phyloP scores from a whole-genome alignment of 805 yeast species.

The Yamadazyma phyllophila region DNA sequence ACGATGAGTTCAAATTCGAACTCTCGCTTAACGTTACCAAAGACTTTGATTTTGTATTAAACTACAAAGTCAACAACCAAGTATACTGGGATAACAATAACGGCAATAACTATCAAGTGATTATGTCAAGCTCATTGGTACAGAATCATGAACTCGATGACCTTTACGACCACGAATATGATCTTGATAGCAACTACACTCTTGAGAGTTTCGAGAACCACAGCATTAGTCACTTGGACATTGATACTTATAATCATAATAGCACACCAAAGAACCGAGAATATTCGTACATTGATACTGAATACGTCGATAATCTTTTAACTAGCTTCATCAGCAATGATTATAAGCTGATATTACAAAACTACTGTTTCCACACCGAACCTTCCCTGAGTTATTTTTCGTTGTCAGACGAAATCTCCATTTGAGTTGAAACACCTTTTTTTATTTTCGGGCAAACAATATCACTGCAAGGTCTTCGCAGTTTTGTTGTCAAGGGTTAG shows the following conservation, averaged over 20 bases:
- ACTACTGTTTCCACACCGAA: conserved; percentile 12
- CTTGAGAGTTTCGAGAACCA: background rate
- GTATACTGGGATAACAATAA: conserved; percentile 41
- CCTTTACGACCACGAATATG: conserved; percentile 1
- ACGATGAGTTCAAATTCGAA: conserved; percentile 50
- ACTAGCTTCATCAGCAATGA: conserved; percentile 7
- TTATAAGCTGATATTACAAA: conserved; percentile 10
- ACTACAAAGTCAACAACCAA: conserved; percentile 27
- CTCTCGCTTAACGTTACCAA: conserved; percentile 28
- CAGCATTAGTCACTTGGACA: background rate
- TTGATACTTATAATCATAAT: background rate
- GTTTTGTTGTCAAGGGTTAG: background rate
- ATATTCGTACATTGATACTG: conserved; percentile 5
- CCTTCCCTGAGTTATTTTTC: conserved; percentile 12
- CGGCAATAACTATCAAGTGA: conserved; percentile 26
- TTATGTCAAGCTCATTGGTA: conserved; percentile 7
- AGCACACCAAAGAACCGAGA: background rate
- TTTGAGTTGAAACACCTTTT: background rate
- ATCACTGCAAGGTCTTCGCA: background rate
- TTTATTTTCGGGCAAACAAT: background rate
- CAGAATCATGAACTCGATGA: conserved; percentile 3
- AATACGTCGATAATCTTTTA: conserved; percentile 9
- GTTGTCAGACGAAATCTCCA: conserved; percentile 12
- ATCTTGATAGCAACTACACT: conserved; percentile 1
- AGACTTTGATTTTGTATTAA: conserved; percentile 18